These are phyloP conservation scores for Lepiota venenata DNA, from an alignment of 768 basidiomycete species.

Conservation along the genomic window DNA sequence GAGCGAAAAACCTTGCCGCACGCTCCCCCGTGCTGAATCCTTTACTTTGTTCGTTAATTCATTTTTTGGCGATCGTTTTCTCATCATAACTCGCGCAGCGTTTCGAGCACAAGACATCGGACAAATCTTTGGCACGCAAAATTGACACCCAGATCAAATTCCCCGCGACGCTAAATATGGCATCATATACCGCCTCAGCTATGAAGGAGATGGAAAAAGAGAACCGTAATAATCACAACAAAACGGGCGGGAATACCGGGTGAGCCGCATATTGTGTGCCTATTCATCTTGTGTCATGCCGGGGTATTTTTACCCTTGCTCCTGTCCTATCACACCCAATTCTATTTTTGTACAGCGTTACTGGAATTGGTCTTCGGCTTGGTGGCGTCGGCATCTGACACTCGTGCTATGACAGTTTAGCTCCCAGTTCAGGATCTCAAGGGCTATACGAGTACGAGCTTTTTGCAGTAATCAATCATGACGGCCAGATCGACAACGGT, in stretches of 20 bases:
- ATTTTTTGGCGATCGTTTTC: not conserved
- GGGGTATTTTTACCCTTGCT: not conserved
- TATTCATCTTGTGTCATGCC: not conserved
- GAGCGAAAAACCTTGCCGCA: not conserved
- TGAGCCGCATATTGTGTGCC: slow-evolving; percentile 2
- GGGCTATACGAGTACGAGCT: slow-evolving; percentile 87
- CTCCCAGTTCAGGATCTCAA: slow-evolving; percentile 42
- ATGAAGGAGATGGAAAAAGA: slow-evolving; percentile 52
- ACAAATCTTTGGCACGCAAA: slow-evolving; percentile 76
- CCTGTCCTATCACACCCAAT: not conserved
- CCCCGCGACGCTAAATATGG: slow-evolving; percentile 85
- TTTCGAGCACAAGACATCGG: slow-evolving; percentile 81
- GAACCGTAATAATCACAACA: slow-evolving; percentile 17
- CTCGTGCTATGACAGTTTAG: not conserved
- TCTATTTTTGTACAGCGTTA: not conserved
- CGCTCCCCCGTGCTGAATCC: not conserved
- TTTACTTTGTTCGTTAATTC: not conserved
- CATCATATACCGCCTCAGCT: slow-evolving; percentile 71
- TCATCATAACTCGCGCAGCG: slow-evolving; percentile 47
- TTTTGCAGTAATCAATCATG: slow-evolving; percentile 91
- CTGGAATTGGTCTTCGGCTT: not conserved
- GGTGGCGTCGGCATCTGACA: not conserved
- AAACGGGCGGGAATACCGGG: not conserved
- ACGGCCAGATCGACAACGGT: slow-evolving; percentile 91
- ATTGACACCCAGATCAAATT: slow-evolving; percentile 82